Evolutionary conservation across 345 rosid genomes (phyloP), one percentile per base, ranked within the genome.

Genomic region (Linum usitatissimum): DNA sequence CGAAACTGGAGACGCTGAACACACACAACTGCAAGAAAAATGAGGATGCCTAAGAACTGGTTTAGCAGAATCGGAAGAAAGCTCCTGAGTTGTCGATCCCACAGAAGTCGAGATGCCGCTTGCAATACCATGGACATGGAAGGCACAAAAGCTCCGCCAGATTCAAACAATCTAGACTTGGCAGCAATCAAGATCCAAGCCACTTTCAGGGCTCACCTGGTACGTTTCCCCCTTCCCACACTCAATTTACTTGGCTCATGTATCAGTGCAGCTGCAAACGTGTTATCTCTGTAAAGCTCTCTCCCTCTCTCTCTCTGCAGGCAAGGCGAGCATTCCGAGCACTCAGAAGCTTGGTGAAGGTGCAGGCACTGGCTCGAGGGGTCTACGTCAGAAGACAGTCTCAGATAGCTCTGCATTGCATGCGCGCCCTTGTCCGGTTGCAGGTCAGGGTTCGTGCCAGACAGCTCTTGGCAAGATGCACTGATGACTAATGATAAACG

Each of bases 141-240:
- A 9, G 17, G 8, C 4, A 23, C 23, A 36, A 61, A 18, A 36
- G 61, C 48, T 62, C 72, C 6, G 15, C 14, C 64, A 6, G 62
- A 8, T 3, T 60, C 18, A 60, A 65, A 53, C 61, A 58, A n/a
- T 18, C 62, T 58, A 58, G 81, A 82, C 34, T 21, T 56, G 9
- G 88, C 98, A 6, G 98, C 95, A 61, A 65, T 73, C 53, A 86
- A 73, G 73, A 83, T 91, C 78, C 98, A 88, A 79, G 72, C 98
- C 4, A 55, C 55, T 66, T 91, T 88, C 86, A 76, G 98, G 76
- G 95, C 86, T 31, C 96, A 86, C 74, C 88, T 91, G 64, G 98
- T 86, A 77, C 62, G 70, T 30, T 55, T 59, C 18, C 12, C 39
- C 61, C 1, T 19, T 56, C 3, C 54, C 10, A 57, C 38, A 49